phyloP scores from a whole-genome alignment of 345 rosid genomes.

The Bretschneidera sinensis region DNA sequence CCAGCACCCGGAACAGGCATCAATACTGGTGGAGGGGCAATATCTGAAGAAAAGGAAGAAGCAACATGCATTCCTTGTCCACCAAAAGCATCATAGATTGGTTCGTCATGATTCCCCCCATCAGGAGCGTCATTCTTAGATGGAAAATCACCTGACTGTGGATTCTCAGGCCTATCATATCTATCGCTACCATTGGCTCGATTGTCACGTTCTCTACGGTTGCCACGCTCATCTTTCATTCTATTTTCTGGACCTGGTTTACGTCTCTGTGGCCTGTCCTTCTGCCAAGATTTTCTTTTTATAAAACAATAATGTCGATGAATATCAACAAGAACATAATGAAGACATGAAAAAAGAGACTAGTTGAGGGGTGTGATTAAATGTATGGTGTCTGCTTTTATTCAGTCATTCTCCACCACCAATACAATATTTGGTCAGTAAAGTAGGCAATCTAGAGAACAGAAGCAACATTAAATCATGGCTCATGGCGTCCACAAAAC shows the following conservation, averaged over 20 bases:
- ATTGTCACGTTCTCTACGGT: constrained; percentile 72
- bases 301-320: neutral
- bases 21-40: constrained; percentile 87
- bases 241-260: constrained; percentile 61
- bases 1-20: constrained; percentile 99
- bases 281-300: constrained; percentile 28
- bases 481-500: no score
- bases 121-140: constrained; percentile 61
- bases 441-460: no score
- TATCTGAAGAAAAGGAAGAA: constrained; percentile 63
- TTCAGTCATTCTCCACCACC: neutral
- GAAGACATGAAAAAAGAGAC: neutral
- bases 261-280: constrained; percentile 71
- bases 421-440: no score
- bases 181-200: constrained; percentile 66
- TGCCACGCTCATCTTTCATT: constrained; percentile 79
- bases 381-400: neutral
- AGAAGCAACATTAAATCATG: no score
- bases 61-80: constrained; percentile 75
- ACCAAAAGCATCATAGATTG: constrained; percentile 59
- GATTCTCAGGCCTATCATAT: constrained; percentile 71
- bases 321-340: constrained; percentile 1
- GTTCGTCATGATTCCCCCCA: constrained; percentile 55
- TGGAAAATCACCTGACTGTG: constrained; percentile 56
- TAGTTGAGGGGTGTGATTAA: no score